Percentiles rank a stretch among this genome's conserved stretches.
Evolutionary conservation across 2,329 filamentous ascomycete genomes (phyloP).

Genomic region (Plenodomus biglobosus): DNA sequence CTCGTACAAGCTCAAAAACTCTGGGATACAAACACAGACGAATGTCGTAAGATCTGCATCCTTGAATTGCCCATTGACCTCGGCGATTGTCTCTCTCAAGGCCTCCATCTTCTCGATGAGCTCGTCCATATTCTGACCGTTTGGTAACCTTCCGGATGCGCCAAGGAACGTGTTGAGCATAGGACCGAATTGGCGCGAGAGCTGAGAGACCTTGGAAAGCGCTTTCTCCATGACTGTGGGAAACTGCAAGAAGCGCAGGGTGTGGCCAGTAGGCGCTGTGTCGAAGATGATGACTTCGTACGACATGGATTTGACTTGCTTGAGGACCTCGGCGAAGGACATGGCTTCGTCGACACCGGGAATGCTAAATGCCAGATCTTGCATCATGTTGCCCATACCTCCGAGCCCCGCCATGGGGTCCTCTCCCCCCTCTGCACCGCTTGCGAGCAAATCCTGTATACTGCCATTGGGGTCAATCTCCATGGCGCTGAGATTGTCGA

Average conservation of each 20-base stretch:
- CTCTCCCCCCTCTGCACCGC: slow-evolving; percentile 69
- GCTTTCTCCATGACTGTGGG: slow-evolving; percentile 97
- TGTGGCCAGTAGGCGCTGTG: slow-evolving; percentile 96
- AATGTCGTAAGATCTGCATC: slow-evolving; percentile 94
- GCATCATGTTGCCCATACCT: slow-evolving; percentile 92
- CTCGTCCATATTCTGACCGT: slow-evolving; percentile 89
- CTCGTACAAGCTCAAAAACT: slow-evolving; percentile 96
- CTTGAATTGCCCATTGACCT: slow-evolving; percentile 98
- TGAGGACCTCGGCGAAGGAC: slow-evolving; percentile 98
- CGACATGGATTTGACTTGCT: slow-evolving; percentile 97
- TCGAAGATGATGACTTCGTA: slow-evolving; percentile 99
- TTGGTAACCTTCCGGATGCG: slow-evolving; percentile 73
- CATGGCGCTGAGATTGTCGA: slow-evolving; percentile 94
- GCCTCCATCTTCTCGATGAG: slow-evolving; percentile 94
- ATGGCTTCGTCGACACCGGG: slow-evolving; percentile 99
- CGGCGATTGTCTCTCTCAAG: slow-evolving; percentile 85
- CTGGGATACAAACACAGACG: slow-evolving; percentile 96
- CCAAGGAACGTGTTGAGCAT: slow-evolving; percentile 94
- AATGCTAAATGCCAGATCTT: slow-evolving; percentile 95
- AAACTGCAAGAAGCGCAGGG: slow-evolving; percentile 97
- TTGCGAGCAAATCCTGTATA: slow-evolving; percentile 89
- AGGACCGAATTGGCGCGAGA: slow-evolving; percentile 91
- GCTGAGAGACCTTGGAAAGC: slow-evolving; percentile 92
- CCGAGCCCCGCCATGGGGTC: slow-evolving; percentile 69
- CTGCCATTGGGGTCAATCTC: slow-evolving; percentile 98